Evolutionary conservation across 306 rosid genomes (phyloP), one percentile per base, ranked within the genome.

Genomic region (Castanopsis chinensis): DNA sequence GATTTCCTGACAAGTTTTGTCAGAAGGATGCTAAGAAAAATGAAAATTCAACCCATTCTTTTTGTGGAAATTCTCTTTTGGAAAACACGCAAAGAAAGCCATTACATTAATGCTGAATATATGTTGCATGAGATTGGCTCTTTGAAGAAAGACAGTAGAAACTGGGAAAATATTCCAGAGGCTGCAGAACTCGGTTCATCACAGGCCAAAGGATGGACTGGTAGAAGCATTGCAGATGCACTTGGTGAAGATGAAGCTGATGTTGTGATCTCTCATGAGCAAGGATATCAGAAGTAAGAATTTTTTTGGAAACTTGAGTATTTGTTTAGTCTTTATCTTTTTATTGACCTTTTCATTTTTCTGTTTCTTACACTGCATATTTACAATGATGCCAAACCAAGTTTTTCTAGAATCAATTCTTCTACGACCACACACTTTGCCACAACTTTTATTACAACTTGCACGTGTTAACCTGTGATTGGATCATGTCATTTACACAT

Each of bases 211-310:
- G 76, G 28, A 41, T 88, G 92, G 91, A 86, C 83, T 21, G 76
- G 73, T 57, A 88, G 93, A 81, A 91, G 87, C 88, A 82, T 92
- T 75, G 97, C 97, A 76, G 99, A 95, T 79, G 97, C 99, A 85
- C 99, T 95, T 73, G 97, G 99, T 85, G 98, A 95, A 8, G 99
- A 95, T 84, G 99, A 95, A 89, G 97, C 97, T 43, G 98, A 91
- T 84, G 91, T 90, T 77, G 87, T 91, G 84, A 88, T 95, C 75
- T 76, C 89, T 84, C 90, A 85, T 71, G 92, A 88, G 69, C 80
- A 74, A 5, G 88, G 88, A 76, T 73, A 53, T 83, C 85, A 87
- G 74, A 69, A 68, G 97, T 92, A 87, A 83, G 94, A 83, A 72
- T 45, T 76, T 37, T n/a, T 82, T 72, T 73, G 74, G 56, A 54